These are phyloP conservation scores for Entomortierella parvispora DNA, from an alignment of 192 early-diverging fungal genomes.

Conservation along the genomic window DNA sequence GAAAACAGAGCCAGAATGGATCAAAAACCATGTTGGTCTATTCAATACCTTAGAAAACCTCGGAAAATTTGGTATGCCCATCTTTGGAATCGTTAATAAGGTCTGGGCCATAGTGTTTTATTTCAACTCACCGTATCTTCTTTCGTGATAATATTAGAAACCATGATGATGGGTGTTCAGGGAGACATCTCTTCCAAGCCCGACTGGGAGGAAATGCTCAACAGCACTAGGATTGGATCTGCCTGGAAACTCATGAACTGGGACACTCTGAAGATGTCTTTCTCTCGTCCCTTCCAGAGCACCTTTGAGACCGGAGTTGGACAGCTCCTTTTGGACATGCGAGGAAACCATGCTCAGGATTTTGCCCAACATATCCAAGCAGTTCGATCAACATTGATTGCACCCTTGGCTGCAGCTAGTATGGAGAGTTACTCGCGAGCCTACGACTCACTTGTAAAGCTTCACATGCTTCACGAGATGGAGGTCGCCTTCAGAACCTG, in stretches of 20 bases:
- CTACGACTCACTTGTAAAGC: constrained; percentile 68
- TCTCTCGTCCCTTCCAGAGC: constrained; percentile 49
- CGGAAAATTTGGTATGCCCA: constrained; percentile 70
- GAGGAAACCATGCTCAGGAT: constrained; percentile 31
- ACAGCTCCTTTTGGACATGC: constrained; percentile 57
- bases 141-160: constrained; percentile 13
- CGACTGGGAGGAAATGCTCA: constrained; percentile 60
- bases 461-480: constrained; percentile 76
- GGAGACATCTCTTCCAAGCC: constrained; percentile 51
- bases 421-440: constrained; percentile 72
- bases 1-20: constrained; percentile 53
- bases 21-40: constrained; percentile 66
- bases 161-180: constrained; percentile 12
- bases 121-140: not conserved
- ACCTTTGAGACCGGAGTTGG: constrained; percentile 71
- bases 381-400: constrained; percentile 58
- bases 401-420: constrained; percentile 65
- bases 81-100: not conserved
- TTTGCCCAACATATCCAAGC: constrained; percentile 53
- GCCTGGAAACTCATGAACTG: constrained; percentile 75
- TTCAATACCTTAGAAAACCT: constrained; percentile 75
- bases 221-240: constrained; percentile 64
- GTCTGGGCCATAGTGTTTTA: not conserved
- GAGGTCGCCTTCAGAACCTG: constrained; percentile 49
- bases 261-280: constrained; percentile 57